phyloP scores from a whole-genome alignment of 768 basidiomycete genomes.

The Termitomyces sp. region DNA sequence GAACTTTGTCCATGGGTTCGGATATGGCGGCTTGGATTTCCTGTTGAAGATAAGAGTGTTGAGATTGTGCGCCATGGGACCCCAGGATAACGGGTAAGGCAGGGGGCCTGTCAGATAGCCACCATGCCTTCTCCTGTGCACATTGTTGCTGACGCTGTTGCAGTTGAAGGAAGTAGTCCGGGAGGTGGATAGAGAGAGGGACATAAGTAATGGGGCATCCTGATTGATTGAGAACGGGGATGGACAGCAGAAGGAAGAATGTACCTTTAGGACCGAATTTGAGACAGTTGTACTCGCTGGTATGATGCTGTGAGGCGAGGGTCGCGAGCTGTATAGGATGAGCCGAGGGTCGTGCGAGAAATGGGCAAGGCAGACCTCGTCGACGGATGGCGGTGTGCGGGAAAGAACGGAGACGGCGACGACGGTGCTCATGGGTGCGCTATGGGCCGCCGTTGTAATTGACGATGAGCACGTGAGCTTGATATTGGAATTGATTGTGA shows the following conservation, averaged over 20 bases:
- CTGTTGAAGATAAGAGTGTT: constrained; percentile 30
- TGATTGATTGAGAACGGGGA: constrained; percentile 16
- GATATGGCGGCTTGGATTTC: constrained; percentile 52
- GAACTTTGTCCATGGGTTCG: constrained; percentile 26
- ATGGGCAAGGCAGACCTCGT: background rate
- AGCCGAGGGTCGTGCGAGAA: background rate
- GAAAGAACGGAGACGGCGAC: background rate
- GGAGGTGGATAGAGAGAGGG: constrained; percentile 59
- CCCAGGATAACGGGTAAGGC: constrained; percentile 21
- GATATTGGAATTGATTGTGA: constrained; percentile 4
- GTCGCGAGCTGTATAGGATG: constrained; percentile 34
- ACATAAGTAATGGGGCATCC: constrained; percentile 54
- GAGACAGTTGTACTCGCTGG: constrained; percentile 61
- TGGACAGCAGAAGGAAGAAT: background rate
- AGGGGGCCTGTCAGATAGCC: constrained; percentile 28
- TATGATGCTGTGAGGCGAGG: constrained; percentile 72
- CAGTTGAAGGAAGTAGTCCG: constrained; percentile 49
- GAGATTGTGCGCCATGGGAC: constrained; percentile 19
- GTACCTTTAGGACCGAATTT: constrained; percentile 52
- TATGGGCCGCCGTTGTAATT: background rate
- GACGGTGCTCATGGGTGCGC: constrained; percentile 4
- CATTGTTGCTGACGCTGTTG: constrained; percentile 42
- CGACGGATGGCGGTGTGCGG: background rate
- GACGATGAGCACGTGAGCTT: background rate
- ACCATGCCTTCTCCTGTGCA: constrained; percentile 39